A percentile compares a stretch with the other conserved stretches of the same genome.
Evolutionary conservation across 805 yeast species (phyloP).

Genomic region (Candida sithepensis): DNA sequence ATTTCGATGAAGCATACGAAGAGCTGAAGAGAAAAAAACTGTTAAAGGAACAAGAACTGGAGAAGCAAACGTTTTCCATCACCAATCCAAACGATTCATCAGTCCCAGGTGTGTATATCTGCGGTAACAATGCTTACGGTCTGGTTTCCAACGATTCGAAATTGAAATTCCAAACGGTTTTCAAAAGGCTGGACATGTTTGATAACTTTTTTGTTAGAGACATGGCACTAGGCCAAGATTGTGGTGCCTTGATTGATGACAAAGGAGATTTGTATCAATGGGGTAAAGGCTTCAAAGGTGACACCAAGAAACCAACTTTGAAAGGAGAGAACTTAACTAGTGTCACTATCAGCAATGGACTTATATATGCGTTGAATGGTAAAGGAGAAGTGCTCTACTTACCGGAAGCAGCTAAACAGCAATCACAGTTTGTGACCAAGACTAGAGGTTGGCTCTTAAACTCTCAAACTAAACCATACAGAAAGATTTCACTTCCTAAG

Average conservation of each 20-base stretch:
- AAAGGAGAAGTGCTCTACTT: conserved; percentile 43
- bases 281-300: conserved; percentile 42
- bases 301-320: conserved; percentile 33
- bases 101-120: conserved; percentile 57
- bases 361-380: conserved; percentile 43
- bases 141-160: conserved; percentile 28
- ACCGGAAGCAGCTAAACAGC: conserved; percentile 29
- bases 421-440: conserved; percentile 10
- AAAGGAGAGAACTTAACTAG: conserved; percentile 43
- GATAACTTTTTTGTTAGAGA: conserved; percentile 57
- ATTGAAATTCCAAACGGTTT: conserved; percentile 40
- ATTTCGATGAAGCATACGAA: conserved; percentile 38
- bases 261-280: conserved; percentile 76
- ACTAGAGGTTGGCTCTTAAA: conserved; percentile 14
- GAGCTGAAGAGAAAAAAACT: conserved; percentile 21
- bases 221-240: conserved; percentile 46
- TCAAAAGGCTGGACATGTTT: conserved; percentile 60
- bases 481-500: conserved; percentile 13
- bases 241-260: conserved; percentile 57
- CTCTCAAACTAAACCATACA: conserved; percentile 10
- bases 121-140: conserved; percentile 52
- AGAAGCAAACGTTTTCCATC: conserved; percentile 19
- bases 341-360: conserved; percentile 51
- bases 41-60: conserved; percentile 16
- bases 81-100: conserved; percentile 36